A percentile compares a stretch with the other conserved stretches of the same genome.
These are phyloP conservation scores for Penicillium parvum DNA, from an alignment of 495 filamentous ascomycete genomes.

Conservation along the genomic window DNA sequence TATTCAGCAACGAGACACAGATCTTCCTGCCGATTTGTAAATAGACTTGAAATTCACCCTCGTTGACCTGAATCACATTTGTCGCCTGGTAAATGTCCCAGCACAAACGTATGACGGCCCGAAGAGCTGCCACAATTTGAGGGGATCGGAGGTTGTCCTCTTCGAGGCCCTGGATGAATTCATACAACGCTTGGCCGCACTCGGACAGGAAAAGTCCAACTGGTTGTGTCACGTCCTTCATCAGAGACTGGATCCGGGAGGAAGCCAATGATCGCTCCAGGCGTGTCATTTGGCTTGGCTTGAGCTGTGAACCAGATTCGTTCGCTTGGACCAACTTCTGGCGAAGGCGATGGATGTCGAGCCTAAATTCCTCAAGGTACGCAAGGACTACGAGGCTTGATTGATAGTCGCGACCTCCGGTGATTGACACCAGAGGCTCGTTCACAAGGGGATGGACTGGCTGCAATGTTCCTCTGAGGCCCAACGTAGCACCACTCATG, in stretches of 20 bases:
- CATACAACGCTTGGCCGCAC: slow-evolving; percentile 38
- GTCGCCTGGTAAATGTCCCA: slow-evolving; percentile 51
- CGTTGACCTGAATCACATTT: slow-evolving; percentile 42
- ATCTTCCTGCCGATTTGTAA: slow-evolving; percentile 41
- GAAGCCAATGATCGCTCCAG: slow-evolving; percentile 64
- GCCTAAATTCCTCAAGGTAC: slow-evolving; percentile 37
- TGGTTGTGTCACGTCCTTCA: slow-evolving; percentile 61
- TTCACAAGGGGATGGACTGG: slow-evolving; percentile 44
- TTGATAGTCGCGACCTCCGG: slow-evolving; percentile 21
- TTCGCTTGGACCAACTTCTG: slow-evolving; percentile 34
- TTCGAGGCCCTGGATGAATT: slow-evolving; percentile 36
- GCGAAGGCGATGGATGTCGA: slow-evolving; percentile 35
- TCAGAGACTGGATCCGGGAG: slow-evolving; percentile 51
- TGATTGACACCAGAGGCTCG: slow-evolving; percentile 36
- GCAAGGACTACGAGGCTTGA: slow-evolving; percentile 28
- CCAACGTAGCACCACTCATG: slow-evolving; percentile 25
- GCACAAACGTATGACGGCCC: slow-evolving; percentile 52
- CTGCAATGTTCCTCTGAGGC: slow-evolving; percentile 29
- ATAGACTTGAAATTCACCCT: slow-evolving; percentile 53
- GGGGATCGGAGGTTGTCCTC: slow-evolving; percentile 21
- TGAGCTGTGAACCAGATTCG: slow-evolving; percentile 37
- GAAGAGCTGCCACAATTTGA: slow-evolving; percentile 32
- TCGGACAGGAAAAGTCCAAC: slow-evolving; percentile 44
- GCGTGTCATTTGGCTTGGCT: slow-evolving; percentile 61
- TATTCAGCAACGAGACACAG: slow-evolving; percentile 25